Percentiles rank a stretch among this genome's conserved stretches.
These are phyloP conservation scores for Candida golubevii DNA, from an alignment of 805 yeast species.

Conservation along the genomic window DNA sequence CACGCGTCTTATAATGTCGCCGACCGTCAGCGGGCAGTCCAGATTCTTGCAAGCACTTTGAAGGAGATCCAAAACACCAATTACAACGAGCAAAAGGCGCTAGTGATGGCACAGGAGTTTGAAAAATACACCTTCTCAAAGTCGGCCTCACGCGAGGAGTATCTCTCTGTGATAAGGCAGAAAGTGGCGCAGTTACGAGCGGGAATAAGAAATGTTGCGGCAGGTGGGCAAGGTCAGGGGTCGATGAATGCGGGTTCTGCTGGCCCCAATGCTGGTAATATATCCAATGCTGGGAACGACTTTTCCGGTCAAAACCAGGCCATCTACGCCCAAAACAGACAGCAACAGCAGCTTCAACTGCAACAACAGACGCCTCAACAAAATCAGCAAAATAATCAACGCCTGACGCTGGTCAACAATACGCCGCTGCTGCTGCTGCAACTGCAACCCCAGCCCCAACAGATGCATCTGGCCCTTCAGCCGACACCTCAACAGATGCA, in stretches of 20 bases:
- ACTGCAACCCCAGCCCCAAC: conserved; percentile 1
- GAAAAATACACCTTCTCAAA: conserved; percentile 62
- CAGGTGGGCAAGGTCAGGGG: not conserved
- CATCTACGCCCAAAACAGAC: conserved; percentile 7
- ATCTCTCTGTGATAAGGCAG: conserved; percentile 40
- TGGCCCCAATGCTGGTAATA: not conserved
- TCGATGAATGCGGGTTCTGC: not conserved
- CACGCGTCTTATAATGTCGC: conserved; percentile 20
- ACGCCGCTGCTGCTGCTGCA: conserved; percentile 15
- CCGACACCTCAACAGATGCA: conserved; percentile 32
- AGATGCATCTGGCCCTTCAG: conserved; percentile 10
- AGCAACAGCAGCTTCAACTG: conserved; percentile 2
- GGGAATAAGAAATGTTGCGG: conserved; percentile 15
- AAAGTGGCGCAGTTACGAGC: conserved; percentile 33
- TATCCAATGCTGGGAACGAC: conserved; percentile 1
- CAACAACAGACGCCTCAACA: conserved; percentile 4
- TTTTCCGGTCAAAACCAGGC: conserved; percentile 5
- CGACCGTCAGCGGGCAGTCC: conserved; percentile 41
- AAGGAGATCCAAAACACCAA: conserved; percentile 33
- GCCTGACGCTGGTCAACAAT: conserved; percentile 2
- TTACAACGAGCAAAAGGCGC: conserved; percentile 34
- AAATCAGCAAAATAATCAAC: conserved; percentile 1
- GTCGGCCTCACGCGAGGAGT: conserved; percentile 54
- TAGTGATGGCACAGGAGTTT: conserved; percentile 60
- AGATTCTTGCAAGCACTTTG: conserved; percentile 32